phyloP scores from a whole-genome alignment of 2,329 filamentous ascomycete genomes.

The Aspergillus melleus region DNA sequence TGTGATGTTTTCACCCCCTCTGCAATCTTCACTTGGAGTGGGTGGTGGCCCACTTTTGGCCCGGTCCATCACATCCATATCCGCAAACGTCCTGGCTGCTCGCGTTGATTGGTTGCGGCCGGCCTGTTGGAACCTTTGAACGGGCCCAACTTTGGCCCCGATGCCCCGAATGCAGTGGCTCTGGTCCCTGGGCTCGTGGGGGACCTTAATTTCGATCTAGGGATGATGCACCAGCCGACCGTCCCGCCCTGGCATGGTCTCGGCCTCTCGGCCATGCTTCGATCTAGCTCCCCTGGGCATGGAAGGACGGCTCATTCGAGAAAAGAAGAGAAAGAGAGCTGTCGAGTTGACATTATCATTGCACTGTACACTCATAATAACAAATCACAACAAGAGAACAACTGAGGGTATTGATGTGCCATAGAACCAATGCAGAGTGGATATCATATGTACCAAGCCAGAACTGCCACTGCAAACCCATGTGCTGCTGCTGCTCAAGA shows the following conservation, averaged over 20 bases:
- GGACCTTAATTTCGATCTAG: not conserved
- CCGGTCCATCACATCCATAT: not conserved
- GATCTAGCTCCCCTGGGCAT: not conserved
- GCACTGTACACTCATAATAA: not conserved
- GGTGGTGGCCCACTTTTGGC: not conserved
- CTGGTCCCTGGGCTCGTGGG: not conserved
- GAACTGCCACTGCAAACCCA: not conserved
- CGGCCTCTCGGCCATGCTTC: not conserved
- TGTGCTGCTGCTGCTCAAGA: not conserved
- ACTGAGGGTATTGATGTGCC: not conserved
- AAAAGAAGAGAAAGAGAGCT: not conserved
- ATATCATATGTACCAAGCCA: constrained; percentile 9
- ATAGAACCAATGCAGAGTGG: constrained; percentile 10
- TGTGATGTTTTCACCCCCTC: too few relatives aligned
- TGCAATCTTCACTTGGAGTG: not conserved
- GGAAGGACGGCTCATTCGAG: not conserved
- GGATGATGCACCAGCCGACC: not conserved
- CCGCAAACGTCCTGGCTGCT: not conserved
- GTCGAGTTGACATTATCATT: not conserved
- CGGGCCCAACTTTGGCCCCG: constrained; percentile 13
- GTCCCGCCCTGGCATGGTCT: not conserved
- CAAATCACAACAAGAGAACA: too few relatives aligned
- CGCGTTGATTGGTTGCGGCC: not conserved
- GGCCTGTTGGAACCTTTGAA: not conserved
- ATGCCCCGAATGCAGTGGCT: constrained; percentile 7